phyloP scores from a whole-genome alignment of 768 basidiomycete species.

The Cystofilobasidium macerans region DNA sequence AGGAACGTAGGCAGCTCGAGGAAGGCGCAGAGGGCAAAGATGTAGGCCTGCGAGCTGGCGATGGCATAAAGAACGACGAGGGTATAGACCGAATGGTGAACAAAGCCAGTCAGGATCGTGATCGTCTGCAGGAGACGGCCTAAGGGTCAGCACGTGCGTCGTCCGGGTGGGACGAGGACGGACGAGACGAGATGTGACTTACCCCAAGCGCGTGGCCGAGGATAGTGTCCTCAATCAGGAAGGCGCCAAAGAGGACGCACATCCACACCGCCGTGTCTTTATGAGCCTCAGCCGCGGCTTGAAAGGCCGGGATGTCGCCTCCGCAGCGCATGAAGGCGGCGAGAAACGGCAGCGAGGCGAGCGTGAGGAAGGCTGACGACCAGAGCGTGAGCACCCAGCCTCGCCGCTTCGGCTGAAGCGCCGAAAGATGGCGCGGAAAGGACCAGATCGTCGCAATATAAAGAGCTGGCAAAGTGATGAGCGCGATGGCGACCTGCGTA shows the following conservation, averaged over 20 bases:
- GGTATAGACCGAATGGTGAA: constrained; percentile 9
- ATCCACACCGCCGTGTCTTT: not conserved
- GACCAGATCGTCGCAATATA: not conserved
- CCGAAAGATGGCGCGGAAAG: constrained; percentile 1
- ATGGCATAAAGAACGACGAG: constrained; percentile 1
- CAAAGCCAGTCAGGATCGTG: constrained; percentile 6
- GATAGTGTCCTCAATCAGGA: not conserved
- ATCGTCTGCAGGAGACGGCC: constrained; percentile 5
- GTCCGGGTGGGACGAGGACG: too few species aligned
- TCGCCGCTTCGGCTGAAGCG: constrained; percentile 11
- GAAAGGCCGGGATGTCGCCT: not conserved
- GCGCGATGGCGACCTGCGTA: not conserved
- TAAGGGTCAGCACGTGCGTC: not conserved
- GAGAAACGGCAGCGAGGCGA: not conserved
- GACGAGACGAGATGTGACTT: not conserved
- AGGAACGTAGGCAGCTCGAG: constrained; percentile 21
- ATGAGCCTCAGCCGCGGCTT: not conserved
- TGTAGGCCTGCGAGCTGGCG: not conserved
- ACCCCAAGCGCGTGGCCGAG: not conserved
- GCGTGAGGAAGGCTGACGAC: constrained; percentile 7
- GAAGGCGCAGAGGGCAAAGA: constrained; percentile 10
- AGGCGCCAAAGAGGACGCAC: constrained; percentile 5
- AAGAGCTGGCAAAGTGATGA: constrained; percentile 2
- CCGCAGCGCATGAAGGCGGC: not conserved
- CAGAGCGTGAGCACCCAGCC: constrained; percentile 11